These are phyloP conservation scores for Trichoderma koningii DNA, from an alignment of 2,329 filamentous ascomycete genomes.

Conservation along the genomic window DNA sequence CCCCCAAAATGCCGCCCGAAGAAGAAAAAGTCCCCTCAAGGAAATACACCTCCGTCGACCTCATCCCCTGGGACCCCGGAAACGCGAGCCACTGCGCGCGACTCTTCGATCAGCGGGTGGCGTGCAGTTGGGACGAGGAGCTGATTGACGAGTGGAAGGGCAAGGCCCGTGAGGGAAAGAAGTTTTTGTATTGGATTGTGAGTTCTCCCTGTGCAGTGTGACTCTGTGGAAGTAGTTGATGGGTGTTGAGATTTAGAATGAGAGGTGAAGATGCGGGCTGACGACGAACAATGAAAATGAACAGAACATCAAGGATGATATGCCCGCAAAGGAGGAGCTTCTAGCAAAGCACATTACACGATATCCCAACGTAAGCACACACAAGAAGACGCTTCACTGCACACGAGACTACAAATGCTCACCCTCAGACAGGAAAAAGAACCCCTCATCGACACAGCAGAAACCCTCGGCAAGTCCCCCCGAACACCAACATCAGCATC, in stretches of 20 bases:
- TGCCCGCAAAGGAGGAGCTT: slow-evolving; percentile 37
- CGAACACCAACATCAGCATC: slow-evolving; percentile 36
- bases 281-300: background rate
- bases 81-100: slow-evolving; percentile 45
- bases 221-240: background rate
- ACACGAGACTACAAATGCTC: no score
- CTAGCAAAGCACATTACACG: slow-evolving; percentile 37
- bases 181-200: slow-evolving; percentile 47
- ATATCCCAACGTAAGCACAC: slow-evolving; percentile 37
- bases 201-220: slow-evolving; percentile 31
- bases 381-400: background rate
- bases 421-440: slow-evolving; percentile 34
- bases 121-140: slow-evolving; percentile 49
- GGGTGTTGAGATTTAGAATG: background rate
- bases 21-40: background rate
- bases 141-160: slow-evolving; percentile 42
- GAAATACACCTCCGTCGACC: slow-evolving; percentile 28
- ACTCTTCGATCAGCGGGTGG: slow-evolving; percentile 47
- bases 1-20: background rate
- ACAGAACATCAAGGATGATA: slow-evolving; percentile 38
- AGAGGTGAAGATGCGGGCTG: background rate
- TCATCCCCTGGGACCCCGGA: slow-evolving; percentile 49
- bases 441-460: slow-evolving; percentile 42
- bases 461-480: slow-evolving; percentile 34
- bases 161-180: slow-evolving; percentile 40